A percentile compares a stretch with the other conserved stretches of the same genome.
Evolutionary conservation across 1,284 basidiomycete species (phyloP).

Genomic region (Lentinula novae-zelandiae): DNA sequence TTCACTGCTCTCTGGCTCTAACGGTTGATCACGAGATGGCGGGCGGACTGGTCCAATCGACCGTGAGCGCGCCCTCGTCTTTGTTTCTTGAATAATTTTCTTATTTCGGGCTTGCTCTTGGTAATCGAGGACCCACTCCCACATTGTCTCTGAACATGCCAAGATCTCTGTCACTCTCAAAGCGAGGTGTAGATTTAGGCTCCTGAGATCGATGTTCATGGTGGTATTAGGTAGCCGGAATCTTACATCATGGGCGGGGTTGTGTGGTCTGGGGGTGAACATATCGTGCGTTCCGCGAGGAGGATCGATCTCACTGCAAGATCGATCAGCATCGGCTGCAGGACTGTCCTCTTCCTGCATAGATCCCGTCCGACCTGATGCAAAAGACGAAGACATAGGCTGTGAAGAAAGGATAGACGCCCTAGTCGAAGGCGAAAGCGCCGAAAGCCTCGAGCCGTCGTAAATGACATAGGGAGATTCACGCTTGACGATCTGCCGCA

Average conservation of each 20-base stretch:
- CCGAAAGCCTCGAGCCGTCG: conserved; percentile 38
- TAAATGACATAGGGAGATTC: conserved; percentile 40
- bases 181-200: conserved; percentile 56
- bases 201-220: conserved; percentile 50
- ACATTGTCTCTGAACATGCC: conserved; percentile 69
- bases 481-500: conserved; percentile 30
- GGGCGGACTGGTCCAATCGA: conserved; percentile 19
- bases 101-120: conserved; percentile 28
- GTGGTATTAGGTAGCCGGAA: conserved; percentile 44
- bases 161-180: conserved; percentile 55
- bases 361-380: not conserved
- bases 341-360: not conserved
- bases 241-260: conserved; percentile 16
- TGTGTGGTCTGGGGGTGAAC: not conserved
- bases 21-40: not conserved
- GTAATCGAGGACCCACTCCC: conserved; percentile 62
- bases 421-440: conserved; percentile 35
- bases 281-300: not conserved
- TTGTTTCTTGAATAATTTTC: conserved; percentile 4
- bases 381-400: not conserved
- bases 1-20: conserved; percentile 9
- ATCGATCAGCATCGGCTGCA: not conserved
- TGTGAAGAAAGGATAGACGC: conserved; percentile 22
- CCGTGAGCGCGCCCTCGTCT: conserved; percentile 20
- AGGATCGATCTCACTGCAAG: not conserved